Conservation (phyloP, 2,329 filamentous ascomycete genomes). For the Colletotrichum costaricense region DNA sequence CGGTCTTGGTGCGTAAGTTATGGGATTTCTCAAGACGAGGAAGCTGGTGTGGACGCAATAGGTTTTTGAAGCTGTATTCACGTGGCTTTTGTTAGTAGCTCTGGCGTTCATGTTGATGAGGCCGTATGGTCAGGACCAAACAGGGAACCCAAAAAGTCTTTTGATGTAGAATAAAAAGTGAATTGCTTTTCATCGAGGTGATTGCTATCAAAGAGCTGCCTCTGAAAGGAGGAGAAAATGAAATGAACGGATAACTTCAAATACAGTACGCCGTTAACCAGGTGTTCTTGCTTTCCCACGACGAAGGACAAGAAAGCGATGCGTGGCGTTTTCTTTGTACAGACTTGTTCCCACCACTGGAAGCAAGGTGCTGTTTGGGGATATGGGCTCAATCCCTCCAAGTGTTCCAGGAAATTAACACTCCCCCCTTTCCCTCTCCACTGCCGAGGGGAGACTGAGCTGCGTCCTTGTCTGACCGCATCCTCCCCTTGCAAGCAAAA, state of each 20-base stretch:
- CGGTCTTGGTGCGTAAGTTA: conserved; percentile 62
- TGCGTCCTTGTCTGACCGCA: conserved; percentile 10
- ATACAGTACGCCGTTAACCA: conserved; percentile 19
- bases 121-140: not conserved
- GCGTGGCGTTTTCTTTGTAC: conserved; percentile 21
- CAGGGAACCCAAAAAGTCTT: conserved; percentile 7
- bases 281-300: conserved; percentile 23
- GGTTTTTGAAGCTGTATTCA: conserved; percentile 15
- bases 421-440: not conserved
- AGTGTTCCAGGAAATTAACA: conserved; percentile 5
- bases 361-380: not conserved
- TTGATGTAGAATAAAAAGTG: conserved; percentile 18
- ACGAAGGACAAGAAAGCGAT: not conserved
- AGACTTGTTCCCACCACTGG: conserved; percentile 11
- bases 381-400: conserved; percentile 1
- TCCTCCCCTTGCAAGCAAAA: not conserved
- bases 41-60: conserved; percentile 1
- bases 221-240: not conserved
- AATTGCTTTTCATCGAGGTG: conserved; percentile 15
- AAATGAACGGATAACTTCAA: not conserved
- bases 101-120: conserved; percentile 18
- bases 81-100: not conserved
- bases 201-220: not conserved
- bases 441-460: not conserved
- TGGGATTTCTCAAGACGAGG: not conserved